phyloP scores from a whole-genome alignment of 2,329 filamentous ascomycete genomes.

The Neocatenulostroma microsporum region DNA sequence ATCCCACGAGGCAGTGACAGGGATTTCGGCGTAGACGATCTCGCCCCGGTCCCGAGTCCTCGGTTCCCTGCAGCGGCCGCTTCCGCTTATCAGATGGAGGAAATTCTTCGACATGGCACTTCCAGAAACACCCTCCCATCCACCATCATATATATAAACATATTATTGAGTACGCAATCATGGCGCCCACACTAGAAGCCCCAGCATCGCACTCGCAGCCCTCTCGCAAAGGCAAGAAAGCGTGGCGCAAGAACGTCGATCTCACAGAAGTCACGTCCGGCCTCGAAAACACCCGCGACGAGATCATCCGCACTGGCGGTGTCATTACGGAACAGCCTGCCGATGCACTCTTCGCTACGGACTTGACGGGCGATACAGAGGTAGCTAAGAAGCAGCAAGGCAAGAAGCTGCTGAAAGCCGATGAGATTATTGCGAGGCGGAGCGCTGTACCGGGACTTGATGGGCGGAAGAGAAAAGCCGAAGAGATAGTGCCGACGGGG shows the following conservation, averaged over 20 bases:
- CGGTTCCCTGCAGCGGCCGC: no score
- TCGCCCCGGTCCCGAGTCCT: no score
- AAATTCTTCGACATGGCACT: constrained; percentile 5
- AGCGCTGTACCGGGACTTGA: constrained; percentile 75
- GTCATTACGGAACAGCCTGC: constrained; percentile 76
- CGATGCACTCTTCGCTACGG: constrained; percentile 76
- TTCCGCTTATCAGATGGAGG: constrained; percentile 6
- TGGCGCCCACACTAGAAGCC: constrained; percentile 47
- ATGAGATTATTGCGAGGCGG: constrained; percentile 82
- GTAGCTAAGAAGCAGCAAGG: constrained; percentile 59
- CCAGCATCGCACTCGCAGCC: constrained; percentile 79
- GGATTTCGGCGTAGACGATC: background rate
- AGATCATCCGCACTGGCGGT: constrained; percentile 77
- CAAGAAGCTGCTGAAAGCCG: constrained; percentile 74
- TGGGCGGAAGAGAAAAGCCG: constrained; percentile 61
- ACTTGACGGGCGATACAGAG: constrained; percentile 61
- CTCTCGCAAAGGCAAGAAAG: constrained; percentile 95
- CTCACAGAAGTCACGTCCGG: constrained; percentile 77
- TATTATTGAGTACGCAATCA: constrained; percentile 18
- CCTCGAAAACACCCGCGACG: constrained; percentile 73
- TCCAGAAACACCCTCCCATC: background rate
- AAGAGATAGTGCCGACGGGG: constrained; percentile 59
- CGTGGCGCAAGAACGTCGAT: constrained; percentile 98
- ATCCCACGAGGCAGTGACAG: constrained; percentile 2
- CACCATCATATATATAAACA: no score